These are phyloP conservation scores for Brassica napus DNA, from an alignment of 345 rosid species.

Conservation along the genomic window Da-Ae NC_063442.1:43784501-43785000, in stretches of 20 bases:
- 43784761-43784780: constrained; percentile 60
- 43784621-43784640: constrained; percentile 77
- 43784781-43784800: constrained; percentile 63
- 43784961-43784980: constrained; percentile 75
- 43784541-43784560: not conserved
- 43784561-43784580: constrained; percentile 8
- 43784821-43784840: constrained; percentile 53
- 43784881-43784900: not conserved
- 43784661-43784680: constrained; percentile 75
- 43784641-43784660: constrained; percentile 89
- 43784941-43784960: constrained; percentile 85
- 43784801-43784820: constrained; percentile 79
- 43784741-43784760: constrained; percentile 30
- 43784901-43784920: not conserved
- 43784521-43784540: constrained; percentile 53
- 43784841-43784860: constrained; percentile 50
- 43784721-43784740: constrained; percentile 58
- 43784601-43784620: constrained; percentile 63
- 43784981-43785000: constrained; percentile 66
- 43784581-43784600: not conserved
- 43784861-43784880: not conserved
- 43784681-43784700: constrained; percentile 69
- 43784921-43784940: constrained; percentile 32
- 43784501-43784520: constrained; percentile 91
- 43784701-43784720: constrained; percentile 73